A percentile compares a stretch with the other conserved stretches of the same genome.
These are phyloP conservation scores for Phoenix roebelenii DNA, from an alignment of 176 grass and related monocot genomes.

Conservation along the genomic window DNA sequence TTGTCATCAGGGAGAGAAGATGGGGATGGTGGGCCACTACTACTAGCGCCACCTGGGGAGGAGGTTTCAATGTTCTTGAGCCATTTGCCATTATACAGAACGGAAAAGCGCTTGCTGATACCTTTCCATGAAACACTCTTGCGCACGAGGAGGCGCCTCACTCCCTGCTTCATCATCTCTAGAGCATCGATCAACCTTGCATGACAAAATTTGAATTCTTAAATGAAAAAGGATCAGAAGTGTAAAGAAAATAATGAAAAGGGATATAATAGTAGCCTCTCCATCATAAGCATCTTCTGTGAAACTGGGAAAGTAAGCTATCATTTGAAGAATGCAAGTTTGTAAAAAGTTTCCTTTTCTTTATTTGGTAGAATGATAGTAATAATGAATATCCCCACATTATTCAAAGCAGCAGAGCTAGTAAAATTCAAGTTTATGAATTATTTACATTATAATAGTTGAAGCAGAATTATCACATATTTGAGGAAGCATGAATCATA, in stretches of 20 bases:
- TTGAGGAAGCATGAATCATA: no score
- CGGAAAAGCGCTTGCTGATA: slow-evolving; percentile 77
- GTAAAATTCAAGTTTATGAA: no score
- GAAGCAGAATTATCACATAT: no score
- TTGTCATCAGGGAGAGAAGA: slow-evolving; percentile 28
- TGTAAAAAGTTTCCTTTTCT: no score
- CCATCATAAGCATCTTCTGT: no score
- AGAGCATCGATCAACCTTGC: slow-evolving; percentile 84
- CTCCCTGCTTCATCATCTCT: slow-evolving; percentile 90
- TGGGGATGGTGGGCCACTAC: slow-evolving; percentile 15
- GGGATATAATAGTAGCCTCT: not conserved
- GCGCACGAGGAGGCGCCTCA: slow-evolving; percentile 78
- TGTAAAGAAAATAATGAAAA: not conserved
- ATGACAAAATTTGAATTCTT: not conserved
- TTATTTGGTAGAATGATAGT: no score
- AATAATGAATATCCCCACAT: no score
- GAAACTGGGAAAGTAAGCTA: no score
- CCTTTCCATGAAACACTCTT: slow-evolving; percentile 71
- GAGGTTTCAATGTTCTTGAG: slow-evolving; percentile 47
- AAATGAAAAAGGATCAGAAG: not conserved
- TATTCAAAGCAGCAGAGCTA: no score
- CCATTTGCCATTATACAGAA: slow-evolving; percentile 83
- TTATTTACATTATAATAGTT: no score
- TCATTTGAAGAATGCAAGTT: no score
- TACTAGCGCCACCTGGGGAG: slow-evolving; percentile 34